phyloP scores from a whole-genome alignment of 257 asterid species.

The Solanum bukasovii region DNA sequence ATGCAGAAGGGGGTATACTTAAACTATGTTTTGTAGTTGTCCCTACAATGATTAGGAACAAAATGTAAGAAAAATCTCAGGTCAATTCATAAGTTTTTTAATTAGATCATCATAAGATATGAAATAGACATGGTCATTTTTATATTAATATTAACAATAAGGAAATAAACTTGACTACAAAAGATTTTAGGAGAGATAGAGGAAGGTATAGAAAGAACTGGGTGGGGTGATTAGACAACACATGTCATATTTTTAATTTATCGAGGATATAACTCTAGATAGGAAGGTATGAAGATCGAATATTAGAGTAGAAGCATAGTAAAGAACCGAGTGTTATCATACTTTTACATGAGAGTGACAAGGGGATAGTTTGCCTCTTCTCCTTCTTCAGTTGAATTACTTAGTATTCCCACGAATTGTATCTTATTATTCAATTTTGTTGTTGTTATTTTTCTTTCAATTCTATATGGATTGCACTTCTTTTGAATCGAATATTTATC shows the following conservation, averaged over 20 bases:
- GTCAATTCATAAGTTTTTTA: neutral
- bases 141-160: neutral
- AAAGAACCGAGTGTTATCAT: accelerated
- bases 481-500: neutral
- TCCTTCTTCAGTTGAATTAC: neutral
- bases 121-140: neutral
- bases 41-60: neutral
- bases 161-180: neutral
- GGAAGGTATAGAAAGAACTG: neutral
- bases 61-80: neutral
- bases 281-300: neutral
- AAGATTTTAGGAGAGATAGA: neutral
- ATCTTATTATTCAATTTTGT: neutral
- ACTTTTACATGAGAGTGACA: neutral
- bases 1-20: neutral
- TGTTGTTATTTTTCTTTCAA: neutral
- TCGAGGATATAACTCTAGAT: neutral
- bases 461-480: neutral
- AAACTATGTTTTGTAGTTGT: no score
- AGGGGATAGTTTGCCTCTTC: neutral
- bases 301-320: neutral
- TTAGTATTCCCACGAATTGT: neutral
- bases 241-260: neutral
- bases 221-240: neutral
- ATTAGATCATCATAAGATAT: neutral